Evolutionary conservation across 352 stramenopile species (phyloP), one percentile per base, ranked within the genome.

Genomic region (Pythium dissotocum): DNA sequence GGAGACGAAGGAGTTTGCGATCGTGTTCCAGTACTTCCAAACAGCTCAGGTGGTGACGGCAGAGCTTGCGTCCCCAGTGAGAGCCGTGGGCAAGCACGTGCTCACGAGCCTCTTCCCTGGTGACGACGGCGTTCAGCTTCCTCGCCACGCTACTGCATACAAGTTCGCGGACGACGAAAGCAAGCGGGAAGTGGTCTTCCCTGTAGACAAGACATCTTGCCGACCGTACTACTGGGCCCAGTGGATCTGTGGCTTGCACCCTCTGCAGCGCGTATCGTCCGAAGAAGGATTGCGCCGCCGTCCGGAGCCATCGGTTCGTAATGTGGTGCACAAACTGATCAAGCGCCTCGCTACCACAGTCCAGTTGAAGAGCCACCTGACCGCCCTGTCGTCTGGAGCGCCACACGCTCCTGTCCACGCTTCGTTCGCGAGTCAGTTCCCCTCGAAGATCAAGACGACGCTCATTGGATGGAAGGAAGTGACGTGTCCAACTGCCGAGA

Each of bases 141-240:
- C 83, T 46, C 77, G 73, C 9, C 48, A 82, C 33, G 70, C 75
- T 0, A 71, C 75, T 6, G 83, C 78, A 54, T 92, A 94, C 64
- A 66, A 74, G 59, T 88, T 83, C 42, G 54, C 73, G 48, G 53
- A 77, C 3, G 59, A 72, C 8, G 64, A 57, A 24, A 55, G 66
- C 12, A 46, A 36, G 4, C 13, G 10, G 2, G 85, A 92, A 49
- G 56, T 90, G 6, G 52, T 71, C 32, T 91, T 89, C 60, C 81
- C 82, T 2, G 60, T 57, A 1, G 72, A 82, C 32, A 60, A 74
- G 24, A 53, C 56, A 2, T 26, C 35, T 1, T 78, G 69, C 40
- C 79, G 82, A 46, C 86, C 86, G 36, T 94, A 88, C 65, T 77
- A 85, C 57, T 94, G 86, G 86, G 73, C 79, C 0, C 83, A 94